Base-by-base conservation (phyloP, 2,329 filamentous ascomycete genomes). In the Fusarium citri region DNA sequence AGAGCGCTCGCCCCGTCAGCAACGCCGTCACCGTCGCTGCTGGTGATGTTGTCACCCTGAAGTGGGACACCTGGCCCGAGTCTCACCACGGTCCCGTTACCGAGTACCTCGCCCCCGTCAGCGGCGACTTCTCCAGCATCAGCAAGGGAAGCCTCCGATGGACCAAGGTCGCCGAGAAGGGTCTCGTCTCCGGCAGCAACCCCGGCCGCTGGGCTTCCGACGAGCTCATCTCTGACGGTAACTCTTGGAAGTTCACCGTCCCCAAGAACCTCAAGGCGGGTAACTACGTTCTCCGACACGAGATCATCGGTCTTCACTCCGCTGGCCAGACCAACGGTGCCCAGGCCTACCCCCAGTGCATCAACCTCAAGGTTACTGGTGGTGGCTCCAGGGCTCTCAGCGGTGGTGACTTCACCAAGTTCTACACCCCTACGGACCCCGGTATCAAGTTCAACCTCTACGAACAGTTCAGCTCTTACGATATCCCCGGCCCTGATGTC, bases 41-140 rank as follows among this genome's bases (percentile, higher is more conserved):
- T 16, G 91, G 90, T 66, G 82, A 82, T 68, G 82, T 82, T 11
- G 77, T 92, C 70, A 81, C 86, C 62, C 79, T 92, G 37, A 83
- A 87, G 72, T 92, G 90, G 90, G 87, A 83, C 61, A 81, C 81
- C 18, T 92, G 90, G 90, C 89, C 90, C n/a, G 82, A 85, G 12
- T 85, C 83, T 57, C 85, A 92, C 80, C 83, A 89, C 69, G 88
- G 88, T 4, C 88, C 88, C 20, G 83, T 90, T 70, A 83, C 89
- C 69, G 85, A 85, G 76, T 90, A 90, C 80, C 79, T 90, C 40
- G 88, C 88, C 61, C 82, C 83, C 68, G 81, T 83, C 49, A 66
- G 64, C 22, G 84, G 83, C 28, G 85, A 88, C 75, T 89, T 86
- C 75, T 78, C 82, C 23, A 79, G 79, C 9, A 84, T 85, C 56